Conservation (phyloP, 2,329 filamentous ascomycete species). For the Parastagonospora nodorum region DNA sequence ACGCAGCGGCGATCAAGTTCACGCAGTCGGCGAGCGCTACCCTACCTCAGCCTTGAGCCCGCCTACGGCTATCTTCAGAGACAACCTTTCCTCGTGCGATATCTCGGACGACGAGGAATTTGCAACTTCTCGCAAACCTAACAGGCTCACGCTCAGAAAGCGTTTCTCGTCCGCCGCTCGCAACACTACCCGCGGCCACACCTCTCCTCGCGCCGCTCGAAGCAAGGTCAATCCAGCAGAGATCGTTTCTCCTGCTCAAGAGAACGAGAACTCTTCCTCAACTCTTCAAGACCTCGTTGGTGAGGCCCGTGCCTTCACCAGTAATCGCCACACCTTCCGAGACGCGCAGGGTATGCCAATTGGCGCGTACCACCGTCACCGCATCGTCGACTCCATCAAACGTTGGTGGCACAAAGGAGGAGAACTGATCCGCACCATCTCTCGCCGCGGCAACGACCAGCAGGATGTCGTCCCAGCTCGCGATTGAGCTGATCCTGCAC, state of each 20-base stretch:
- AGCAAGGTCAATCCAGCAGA: conserved; percentile 18
- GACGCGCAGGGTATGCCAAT: conserved; percentile 31
- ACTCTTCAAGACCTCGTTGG: conserved; percentile 23
- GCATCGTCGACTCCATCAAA: conserved; percentile 22
- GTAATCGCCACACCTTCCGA: conserved; percentile 31
- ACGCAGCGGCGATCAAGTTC: conserved; percentile 30
- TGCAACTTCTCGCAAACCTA: conserved; percentile 23
- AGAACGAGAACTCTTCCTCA: conserved; percentile 11
- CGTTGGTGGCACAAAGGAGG: conserved; percentile 29
- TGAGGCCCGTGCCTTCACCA: conserved; percentile 22
- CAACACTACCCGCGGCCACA: conserved; percentile 16
- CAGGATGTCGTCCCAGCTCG: neutral
- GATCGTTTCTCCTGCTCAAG: conserved; percentile 17
- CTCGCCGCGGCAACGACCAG: conserved; percentile 3
- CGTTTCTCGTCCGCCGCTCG: conserved; percentile 29
- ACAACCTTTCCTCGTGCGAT: conserved; percentile 29
- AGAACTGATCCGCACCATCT: conserved; percentile 20
- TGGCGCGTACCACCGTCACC: conserved; percentile 24
- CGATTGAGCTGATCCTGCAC: neutral
- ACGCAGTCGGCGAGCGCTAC: conserved; percentile 55
- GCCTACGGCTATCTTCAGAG: conserved; percentile 40
- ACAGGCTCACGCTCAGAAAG: conserved; percentile 25
- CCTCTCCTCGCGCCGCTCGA: conserved; percentile 12
- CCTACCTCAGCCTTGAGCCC: conserved; percentile 53
- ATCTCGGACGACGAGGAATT: conserved; percentile 36